A percentile compares a stretch with the other conserved stretches of the same genome.
These are phyloP conservation scores for Termitomyces sp. DNA, from an alignment of 768 basidiomycete species.

Conservation along the genomic window DNA sequence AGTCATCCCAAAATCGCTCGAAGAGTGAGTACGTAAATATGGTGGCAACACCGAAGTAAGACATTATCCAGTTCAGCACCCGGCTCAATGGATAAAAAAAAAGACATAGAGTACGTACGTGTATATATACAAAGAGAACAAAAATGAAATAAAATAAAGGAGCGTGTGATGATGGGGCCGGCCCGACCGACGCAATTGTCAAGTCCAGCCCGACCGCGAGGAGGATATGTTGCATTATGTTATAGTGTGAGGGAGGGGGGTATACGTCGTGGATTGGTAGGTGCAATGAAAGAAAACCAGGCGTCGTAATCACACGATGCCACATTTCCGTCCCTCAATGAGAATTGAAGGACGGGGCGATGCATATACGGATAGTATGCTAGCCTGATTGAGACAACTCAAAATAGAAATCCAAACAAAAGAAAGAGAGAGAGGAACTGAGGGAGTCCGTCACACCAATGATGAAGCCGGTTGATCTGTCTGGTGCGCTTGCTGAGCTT, in stretches of 20 bases:
- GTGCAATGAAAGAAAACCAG: background rate
- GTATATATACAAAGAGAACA: background rate
- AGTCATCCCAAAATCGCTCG: background rate
- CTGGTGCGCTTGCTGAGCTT: background rate
- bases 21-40: background rate
- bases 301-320: background rate
- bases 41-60: background rate
- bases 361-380: background rate
- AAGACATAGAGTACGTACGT: background rate
- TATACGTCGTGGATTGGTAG: background rate
- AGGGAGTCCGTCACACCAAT: background rate
- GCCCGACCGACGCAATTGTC: slow-evolving; percentile 1
- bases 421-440: background rate
- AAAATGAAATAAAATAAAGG: background rate
- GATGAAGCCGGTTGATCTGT: background rate
- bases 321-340: background rate
- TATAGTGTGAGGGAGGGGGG: background rate
- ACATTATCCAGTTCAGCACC: slow-evolving; percentile 1
- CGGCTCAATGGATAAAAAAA: background rate
- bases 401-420: background rate
- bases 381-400: background rate
- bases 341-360: background rate
- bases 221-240: background rate
- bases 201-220: slow-evolving; percentile 4
- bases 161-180: background rate